These are phyloP conservation scores for Verticillium isaacii DNA, from an alignment of 2,329 filamentous ascomycete genomes.

Conservation along the genomic window DNA sequence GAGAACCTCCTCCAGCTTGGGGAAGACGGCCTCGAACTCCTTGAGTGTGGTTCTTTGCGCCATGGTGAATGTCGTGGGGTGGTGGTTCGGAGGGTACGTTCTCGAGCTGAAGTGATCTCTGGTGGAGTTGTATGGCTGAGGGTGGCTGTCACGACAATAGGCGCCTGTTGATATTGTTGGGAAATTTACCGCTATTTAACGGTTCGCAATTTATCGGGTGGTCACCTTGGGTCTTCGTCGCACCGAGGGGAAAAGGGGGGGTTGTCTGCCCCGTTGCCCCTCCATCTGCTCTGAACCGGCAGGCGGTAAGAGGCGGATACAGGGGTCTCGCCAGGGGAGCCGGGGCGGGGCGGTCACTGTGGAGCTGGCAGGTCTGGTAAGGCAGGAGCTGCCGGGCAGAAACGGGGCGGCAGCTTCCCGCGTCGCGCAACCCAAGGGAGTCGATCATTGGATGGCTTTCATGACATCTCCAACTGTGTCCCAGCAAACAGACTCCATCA, in stretches of 20 bases:
- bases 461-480: background rate
- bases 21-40: conserved; percentile 89
- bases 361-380: background rate
- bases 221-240: background rate
- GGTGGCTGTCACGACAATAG: background rate
- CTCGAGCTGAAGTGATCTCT: background rate
- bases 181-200: conserved; percentile 10
- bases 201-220: conserved; percentile 2
- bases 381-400: background rate
- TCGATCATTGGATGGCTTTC: background rate
- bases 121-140: background rate
- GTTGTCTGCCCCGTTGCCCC: background rate
- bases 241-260: background rate
- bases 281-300: background rate
- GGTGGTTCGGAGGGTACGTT: conserved; percentile 1
- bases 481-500: background rate
- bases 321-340: background rate
- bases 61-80: conserved; percentile 34
- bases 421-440: background rate
- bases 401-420: background rate
- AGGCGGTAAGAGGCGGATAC: background rate
- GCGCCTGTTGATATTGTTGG: background rate
- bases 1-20: conserved; percentile 77
- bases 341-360: background rate
- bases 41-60: conserved; percentile 70